These are phyloP conservation scores for Lasiodiplodia hormozganensis DNA, from an alignment of 2,329 filamentous ascomycete species.

Conservation along the genomic window DNA sequence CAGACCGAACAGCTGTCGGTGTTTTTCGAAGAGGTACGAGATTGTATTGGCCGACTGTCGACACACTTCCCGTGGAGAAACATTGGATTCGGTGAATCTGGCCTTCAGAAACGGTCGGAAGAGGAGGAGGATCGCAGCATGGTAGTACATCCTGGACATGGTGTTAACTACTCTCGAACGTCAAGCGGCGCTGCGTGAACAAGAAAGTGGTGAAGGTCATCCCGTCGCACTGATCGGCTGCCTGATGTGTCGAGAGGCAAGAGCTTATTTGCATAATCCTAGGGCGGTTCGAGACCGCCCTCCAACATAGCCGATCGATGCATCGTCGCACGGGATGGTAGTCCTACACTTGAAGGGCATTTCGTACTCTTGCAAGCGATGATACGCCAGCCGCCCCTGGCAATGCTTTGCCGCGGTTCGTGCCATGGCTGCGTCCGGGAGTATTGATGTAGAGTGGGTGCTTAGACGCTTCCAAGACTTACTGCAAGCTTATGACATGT, in stretches of 20 bases:
- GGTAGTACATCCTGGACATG: slow-evolving; percentile 33
- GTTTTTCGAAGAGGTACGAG: slow-evolving; percentile 32
- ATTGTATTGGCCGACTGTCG: slow-evolving; percentile 33
- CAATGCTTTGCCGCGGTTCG: neutral
- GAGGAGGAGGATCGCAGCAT: slow-evolving; percentile 34
- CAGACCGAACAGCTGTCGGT: slow-evolving; percentile 32
- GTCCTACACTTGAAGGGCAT: neutral
- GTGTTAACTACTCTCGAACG: neutral
- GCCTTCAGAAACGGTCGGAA: slow-evolving; percentile 36
- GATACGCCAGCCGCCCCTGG: neutral
- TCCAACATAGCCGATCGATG: neutral
- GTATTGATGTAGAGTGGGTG: neutral
- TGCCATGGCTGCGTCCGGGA: neutral
- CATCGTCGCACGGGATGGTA: neutral
- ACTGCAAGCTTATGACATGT: slow-evolving; percentile 34
- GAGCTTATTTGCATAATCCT: neutral
- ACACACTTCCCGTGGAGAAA: slow-evolving; percentile 33
- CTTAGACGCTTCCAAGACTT: slow-evolving; percentile 22
- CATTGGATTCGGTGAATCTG: slow-evolving; percentile 31
- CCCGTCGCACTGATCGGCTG: neutral
- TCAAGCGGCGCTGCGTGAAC: neutral
- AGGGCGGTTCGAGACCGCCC: neutral
- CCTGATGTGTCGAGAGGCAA: neutral
- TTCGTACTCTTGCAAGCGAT: neutral
- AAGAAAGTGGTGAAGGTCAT: neutral